Conservation (phyloP, 106 monocot species). For the Acorus gramineus region DNA sequence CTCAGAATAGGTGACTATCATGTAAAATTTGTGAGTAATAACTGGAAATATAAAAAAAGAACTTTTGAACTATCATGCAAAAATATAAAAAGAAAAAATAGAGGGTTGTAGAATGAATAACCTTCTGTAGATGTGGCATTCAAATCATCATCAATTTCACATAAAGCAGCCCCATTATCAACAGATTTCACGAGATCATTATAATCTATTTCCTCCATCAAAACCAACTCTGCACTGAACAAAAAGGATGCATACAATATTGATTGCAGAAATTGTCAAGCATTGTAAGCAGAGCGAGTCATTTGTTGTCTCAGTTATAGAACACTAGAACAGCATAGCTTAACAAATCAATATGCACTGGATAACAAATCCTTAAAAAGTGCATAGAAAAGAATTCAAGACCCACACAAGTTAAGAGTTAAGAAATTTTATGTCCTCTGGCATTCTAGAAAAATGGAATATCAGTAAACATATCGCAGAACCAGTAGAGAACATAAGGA, state of each 20-base stretch:
- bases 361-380: too few species aligned
- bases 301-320: too few species aligned
- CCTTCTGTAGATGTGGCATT: constrained; percentile 14
- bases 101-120: neutral
- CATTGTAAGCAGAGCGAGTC: too few species aligned
- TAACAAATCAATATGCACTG: too few species aligned
- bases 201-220: constrained; percentile 67
- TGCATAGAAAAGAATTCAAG: too few species aligned
- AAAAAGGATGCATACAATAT: neutral
- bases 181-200: constrained; percentile 60
- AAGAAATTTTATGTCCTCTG: too few species aligned
- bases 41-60: neutral
- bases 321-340: too few species aligned
- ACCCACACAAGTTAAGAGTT: too few species aligned
- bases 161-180: constrained; percentile 4
- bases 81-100: neutral
- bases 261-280: too few species aligned
- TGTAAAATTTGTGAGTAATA: neutral
- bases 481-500: too few species aligned
- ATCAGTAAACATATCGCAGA: too few species aligned
- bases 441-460: too few species aligned
- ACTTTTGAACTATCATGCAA: neutral
- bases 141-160: constrained; percentile 9
- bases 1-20: neutral
- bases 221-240: constrained; percentile 69